These are phyloP conservation scores for Gnaphalium uliginosum DNA, from an alignment of 129 eudicot species.

Conservation along the genomic window DNA sequence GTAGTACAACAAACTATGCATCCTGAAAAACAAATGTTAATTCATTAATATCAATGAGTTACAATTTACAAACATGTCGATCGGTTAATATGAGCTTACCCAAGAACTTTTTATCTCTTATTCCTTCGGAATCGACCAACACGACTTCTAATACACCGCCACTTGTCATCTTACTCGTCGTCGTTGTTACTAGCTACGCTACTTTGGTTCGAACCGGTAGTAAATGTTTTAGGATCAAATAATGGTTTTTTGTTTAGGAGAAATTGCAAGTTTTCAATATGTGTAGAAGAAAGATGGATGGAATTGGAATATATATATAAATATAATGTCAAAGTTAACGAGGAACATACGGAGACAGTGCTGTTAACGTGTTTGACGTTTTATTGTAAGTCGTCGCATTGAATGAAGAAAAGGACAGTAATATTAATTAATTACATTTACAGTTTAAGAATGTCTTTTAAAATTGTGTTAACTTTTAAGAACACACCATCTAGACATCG, in stretches of 20 bases:
- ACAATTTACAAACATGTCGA: too few species aligned
- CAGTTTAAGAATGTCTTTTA: too few species aligned
- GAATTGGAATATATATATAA: too few species aligned
- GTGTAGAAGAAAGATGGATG: conserved; percentile 13
- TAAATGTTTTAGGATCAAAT: too few species aligned
- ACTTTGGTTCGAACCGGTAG: too few species aligned
- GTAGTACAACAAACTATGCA: conserved; percentile 27
- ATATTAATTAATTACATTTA: background rate
- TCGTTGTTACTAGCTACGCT: background rate
- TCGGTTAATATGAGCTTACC: too few species aligned
- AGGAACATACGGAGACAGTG: conserved; percentile 34
- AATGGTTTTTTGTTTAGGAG: background rate
- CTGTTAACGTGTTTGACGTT: conserved; percentile 31
- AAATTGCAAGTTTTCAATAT: conserved; percentile 16
- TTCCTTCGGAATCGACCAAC: conserved; percentile 43
- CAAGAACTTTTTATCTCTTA: conserved; percentile 31
- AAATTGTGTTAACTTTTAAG: too few species aligned
- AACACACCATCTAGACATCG: too few species aligned
- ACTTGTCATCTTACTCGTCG: conserved; percentile 18
- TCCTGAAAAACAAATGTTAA: conserved; percentile 6
- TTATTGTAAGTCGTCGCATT: conserved; percentile 25
- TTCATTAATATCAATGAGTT: background rate
- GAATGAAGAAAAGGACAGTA: conserved; percentile 32
- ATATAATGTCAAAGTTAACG: background rate
- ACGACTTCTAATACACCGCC: conserved; percentile 31